Conservation (phyloP, 352 stramenopile species). For the Phytopythium sindhum region DNA sequence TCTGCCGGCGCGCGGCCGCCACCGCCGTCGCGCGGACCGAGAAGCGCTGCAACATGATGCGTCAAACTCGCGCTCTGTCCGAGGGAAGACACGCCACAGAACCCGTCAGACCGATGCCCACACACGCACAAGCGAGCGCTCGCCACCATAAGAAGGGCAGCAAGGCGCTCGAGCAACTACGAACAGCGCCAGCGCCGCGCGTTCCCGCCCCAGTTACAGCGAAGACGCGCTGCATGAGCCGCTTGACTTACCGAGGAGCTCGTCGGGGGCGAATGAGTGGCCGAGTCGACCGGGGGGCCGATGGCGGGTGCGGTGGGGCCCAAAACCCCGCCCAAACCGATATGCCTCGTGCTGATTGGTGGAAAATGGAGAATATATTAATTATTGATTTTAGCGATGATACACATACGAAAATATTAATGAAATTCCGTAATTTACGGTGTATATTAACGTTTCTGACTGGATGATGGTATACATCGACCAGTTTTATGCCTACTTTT, state of each 20-base stretch:
- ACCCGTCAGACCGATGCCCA: background rate
- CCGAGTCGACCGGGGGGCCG: constrained; percentile 17
- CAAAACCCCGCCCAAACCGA: background rate
- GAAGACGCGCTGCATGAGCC: no score
- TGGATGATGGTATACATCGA: no score
- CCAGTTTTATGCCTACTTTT: no score
- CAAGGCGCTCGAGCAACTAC: background rate
- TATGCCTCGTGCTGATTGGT: background rate
- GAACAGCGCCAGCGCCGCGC: no score
- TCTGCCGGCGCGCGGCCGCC: constrained; percentile 25
- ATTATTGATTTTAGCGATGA: background rate
- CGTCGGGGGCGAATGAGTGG: constrained; percentile 26
- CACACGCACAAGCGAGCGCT: background rate
- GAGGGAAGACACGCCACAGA: background rate
- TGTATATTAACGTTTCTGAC: no score
- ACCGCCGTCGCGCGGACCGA: constrained; percentile 32
- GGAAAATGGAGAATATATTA: no score
- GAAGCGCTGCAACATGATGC: constrained; percentile 56
- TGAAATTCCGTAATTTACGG: no score
- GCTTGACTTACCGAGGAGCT: constrained; percentile 1
- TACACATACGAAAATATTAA: no score
- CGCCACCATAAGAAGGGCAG: background rate
- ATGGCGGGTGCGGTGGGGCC: background rate
- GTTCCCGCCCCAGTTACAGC: no score
- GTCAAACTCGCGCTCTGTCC: background rate